Evolutionary conservation across 1,284 basidiomycete genomes (phyloP).

Genomic region (Apiotrichum sp.): DNA sequence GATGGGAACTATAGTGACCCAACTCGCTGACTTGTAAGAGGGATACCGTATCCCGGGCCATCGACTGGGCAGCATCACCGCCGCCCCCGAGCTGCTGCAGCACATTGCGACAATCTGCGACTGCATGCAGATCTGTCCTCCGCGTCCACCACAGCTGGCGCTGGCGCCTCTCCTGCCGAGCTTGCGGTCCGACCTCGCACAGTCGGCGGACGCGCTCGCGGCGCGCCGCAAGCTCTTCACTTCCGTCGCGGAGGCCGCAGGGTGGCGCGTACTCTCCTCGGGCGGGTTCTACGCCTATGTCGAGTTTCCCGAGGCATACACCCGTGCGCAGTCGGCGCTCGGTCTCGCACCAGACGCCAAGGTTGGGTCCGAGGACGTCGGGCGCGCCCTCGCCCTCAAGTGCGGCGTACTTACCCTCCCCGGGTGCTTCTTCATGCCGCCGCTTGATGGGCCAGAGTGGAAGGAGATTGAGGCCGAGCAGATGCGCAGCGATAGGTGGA

Average conservation of each 20-base stretch:
- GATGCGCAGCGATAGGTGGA: slow-evolving; percentile 25
- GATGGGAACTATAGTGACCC: background rate
- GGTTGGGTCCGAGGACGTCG: slow-evolving; percentile 53
- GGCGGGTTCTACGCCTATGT: slow-evolving; percentile 75
- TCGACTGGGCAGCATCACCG: slow-evolving; percentile 70
- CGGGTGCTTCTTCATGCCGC: slow-evolving; percentile 59
- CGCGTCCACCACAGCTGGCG: slow-evolving; percentile 63
- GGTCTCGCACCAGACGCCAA: background rate
- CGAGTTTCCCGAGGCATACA: slow-evolving; percentile 57
- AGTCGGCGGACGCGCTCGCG: slow-evolving; percentile 54
- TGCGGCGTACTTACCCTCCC: slow-evolving; percentile 65
- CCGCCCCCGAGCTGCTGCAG: slow-evolving; percentile 55
- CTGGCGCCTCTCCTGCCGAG: slow-evolving; percentile 55
- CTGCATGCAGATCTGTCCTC: slow-evolving; percentile 69
- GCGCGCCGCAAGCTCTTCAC: slow-evolving; percentile 59
- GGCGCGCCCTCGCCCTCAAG: slow-evolving; percentile 56
- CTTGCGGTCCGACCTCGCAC: slow-evolving; percentile 56
- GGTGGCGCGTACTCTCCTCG: slow-evolving; percentile 60
- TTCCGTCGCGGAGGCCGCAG: slow-evolving; percentile 46
- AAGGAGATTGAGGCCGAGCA: slow-evolving; percentile 25
- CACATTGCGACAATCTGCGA: slow-evolving; percentile 64
- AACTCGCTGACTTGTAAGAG: slow-evolving; percentile 51
- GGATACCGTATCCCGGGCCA: slow-evolving; percentile 80
- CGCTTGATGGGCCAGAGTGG: slow-evolving; percentile 36
- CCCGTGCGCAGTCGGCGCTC: background rate